Evolutionary conservation across 2,329 filamentous ascomycete species (phyloP).

Genomic region (Pseudocercospora fijiensis): DNA sequence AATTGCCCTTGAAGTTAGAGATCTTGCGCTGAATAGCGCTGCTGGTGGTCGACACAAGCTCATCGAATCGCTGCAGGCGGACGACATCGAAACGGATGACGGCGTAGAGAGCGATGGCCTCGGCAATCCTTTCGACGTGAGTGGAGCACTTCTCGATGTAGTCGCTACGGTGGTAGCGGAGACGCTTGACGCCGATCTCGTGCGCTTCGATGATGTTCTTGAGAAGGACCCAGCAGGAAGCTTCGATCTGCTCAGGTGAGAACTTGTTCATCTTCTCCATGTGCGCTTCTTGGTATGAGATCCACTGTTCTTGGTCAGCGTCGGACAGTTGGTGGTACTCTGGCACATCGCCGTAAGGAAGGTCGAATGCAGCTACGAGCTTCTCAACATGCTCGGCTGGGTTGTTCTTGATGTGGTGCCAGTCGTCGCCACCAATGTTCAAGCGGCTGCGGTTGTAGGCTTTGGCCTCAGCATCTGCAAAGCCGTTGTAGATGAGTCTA

Average conservation of each 20-base stretch:
- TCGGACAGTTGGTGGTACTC: slow-evolving; percentile 11
- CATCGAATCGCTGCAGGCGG: slow-evolving; percentile 19
- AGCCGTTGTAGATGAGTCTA: slow-evolving; percentile 15
- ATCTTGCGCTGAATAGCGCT: slow-evolving; percentile 20
- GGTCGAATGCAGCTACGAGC: slow-evolving; percentile 17
- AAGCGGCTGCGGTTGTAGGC: slow-evolving; percentile 13
- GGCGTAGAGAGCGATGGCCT: slow-evolving; percentile 17
- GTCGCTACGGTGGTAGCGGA: slow-evolving; percentile 16
- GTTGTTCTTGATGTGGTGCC: slow-evolving; percentile 10
- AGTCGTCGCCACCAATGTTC: slow-evolving; percentile 18
- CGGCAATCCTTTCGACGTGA: slow-evolving; percentile 16
- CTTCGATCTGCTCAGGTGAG: slow-evolving; percentile 14
- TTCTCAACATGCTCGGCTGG: slow-evolving; percentile 12
- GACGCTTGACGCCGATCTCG: slow-evolving; percentile 14
- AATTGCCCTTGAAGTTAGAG: slow-evolving; percentile 22
- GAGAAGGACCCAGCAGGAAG: slow-evolving; percentile 19
- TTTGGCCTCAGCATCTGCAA: slow-evolving; percentile 17
- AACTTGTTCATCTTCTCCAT: slow-evolving; percentile 19
- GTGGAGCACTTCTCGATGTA: slow-evolving; percentile 17
- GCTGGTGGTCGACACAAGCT: slow-evolving; percentile 19
- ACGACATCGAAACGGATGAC: slow-evolving; percentile 24
- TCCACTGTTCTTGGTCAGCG: slow-evolving; percentile 16
- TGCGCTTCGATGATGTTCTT: slow-evolving; percentile 19
- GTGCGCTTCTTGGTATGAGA: slow-evolving; percentile 17
- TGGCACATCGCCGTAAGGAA: slow-evolving; percentile 7